These are phyloP conservation scores for Celoporthe dispersa DNA, from an alignment of 2,329 filamentous ascomycete species.

Conservation along the genomic window DNA sequence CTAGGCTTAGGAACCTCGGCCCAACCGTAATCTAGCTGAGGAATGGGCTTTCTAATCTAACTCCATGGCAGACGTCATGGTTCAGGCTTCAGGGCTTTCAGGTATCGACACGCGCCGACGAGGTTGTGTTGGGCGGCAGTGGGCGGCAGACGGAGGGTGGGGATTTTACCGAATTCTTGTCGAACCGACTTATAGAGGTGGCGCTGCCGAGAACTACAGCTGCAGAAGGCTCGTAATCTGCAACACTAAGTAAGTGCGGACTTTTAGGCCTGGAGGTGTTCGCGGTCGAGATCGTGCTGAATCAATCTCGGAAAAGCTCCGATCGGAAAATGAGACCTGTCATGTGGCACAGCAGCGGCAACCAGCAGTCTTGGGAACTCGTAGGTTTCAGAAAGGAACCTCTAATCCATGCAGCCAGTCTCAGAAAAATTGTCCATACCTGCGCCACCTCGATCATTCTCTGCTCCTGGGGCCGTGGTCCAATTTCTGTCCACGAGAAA, in stretches of 20 bases:
- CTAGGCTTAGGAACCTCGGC: background rate
- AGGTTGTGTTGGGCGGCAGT: background rate
- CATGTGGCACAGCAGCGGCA: conserved; percentile 26
- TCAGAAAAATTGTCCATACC: background rate
- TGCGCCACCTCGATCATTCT: background rate
- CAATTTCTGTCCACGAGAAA: background rate
- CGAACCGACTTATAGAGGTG: background rate
- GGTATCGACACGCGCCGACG: background rate
- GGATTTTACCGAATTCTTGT: background rate
- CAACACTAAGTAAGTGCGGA: background rate
- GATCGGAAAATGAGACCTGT: conserved; percentile 27
- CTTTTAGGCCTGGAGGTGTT: background rate
- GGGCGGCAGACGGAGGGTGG: conserved; percentile 1
- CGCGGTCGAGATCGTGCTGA: conserved; percentile 6
- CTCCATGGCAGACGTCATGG: background rate
- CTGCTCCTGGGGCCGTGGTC: background rate
- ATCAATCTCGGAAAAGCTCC: conserved; percentile 25
- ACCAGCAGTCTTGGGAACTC: conserved; percentile 15
- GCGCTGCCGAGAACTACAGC: background rate
- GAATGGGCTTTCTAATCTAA: background rate
- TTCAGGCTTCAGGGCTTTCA: background rate
- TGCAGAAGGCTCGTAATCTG: background rate
- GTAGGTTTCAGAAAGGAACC: conserved; percentile 5
- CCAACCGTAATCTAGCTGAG: background rate
- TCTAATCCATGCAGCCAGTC: background rate